Evolutionary conservation across 768 basidiomycete species (phyloP), one percentile per base, ranked within the genome.

Genomic region (Royoungia palumana): DNA sequence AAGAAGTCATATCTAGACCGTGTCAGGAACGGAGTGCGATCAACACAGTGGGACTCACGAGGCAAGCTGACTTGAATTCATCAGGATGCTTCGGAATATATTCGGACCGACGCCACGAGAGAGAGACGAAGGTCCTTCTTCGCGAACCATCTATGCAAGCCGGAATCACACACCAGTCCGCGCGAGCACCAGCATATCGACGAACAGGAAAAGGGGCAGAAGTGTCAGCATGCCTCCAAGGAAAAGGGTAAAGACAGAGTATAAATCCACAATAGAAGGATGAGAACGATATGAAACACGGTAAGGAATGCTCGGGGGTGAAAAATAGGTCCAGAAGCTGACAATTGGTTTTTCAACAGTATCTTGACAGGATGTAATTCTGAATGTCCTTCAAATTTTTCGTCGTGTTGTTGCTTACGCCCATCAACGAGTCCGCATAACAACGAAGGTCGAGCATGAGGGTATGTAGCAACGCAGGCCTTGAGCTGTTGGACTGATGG

Each of bases 51-150:
- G 2, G 5, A 74, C 87, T 65, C 64, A 90, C 83, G 90, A 91
- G 1, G 90, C 92, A 21, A 94, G 81, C 65, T 95, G 92, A 70
- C 85, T 88, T 41, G 89, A 89, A 65, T 94, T 94, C 91, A 94
- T 94, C 53, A 94, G 67, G 13, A 93, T 61, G 1, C 91, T 86
- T 64, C 92, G 80, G 65, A 93, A 85, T 6, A 92, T 83, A 57
- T 95, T 95, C 0, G 93, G 93, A 4, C 78, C 83, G 5, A 88
- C 75, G 20, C 93, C 93, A 25, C 92, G 82, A 16, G 67, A 72
- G 42, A 93, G 80, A 0, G 89, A 87, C 0, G 85, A 85, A 14
- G 73, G 53, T 5, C 92, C 92, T 68, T 95, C 92, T 65, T 94
- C 91, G 1, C 82, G 78, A 11, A 92, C 80, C 89, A 95, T 94